Evolutionary conservation across 768 basidiomycete genomes (phyloP), one percentile per base, ranked within the genome.

Genomic region (Strobilomyces dryophilus): DNA sequence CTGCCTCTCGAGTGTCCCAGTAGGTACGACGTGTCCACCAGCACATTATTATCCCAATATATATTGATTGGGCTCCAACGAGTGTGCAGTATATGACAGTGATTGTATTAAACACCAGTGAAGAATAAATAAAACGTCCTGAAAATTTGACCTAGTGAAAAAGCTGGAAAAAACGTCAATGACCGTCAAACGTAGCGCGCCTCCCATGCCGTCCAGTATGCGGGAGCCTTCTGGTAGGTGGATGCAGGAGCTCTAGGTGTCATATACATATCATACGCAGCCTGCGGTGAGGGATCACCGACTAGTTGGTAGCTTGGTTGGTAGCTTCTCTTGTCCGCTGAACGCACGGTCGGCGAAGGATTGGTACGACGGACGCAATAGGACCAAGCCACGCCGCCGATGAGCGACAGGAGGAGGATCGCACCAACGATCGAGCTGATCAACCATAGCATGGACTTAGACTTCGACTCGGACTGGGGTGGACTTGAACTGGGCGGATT

Each of bases 401-500:
- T 15, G 21, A 58, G 17, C 40, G 59, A 24, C 39, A 55, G 8
- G 39, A 65, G 12, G 8, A 69, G 3, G 12, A 29, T 1, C 6
- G n/a, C 20, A 27, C 41, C 59, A 20, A 34, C 57, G 27, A 69
- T 46, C 24, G 55, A 14, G 41, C 39, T 62, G 14, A 71, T 57
- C 26, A 52, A 8, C 59, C 56, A 49, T 36, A 42, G 4, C 2
- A 50, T 45, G 10, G 49, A 21, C 11, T 29, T 45, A 44, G 51
- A 54, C 66, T 24, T 24, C 24, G 24, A 4, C 24, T 52, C 74
- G 69, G 45, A 64, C 5, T 5, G 41, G 43, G 26, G 17, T 67
- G 24, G 74, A 58, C 10, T 71, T 66, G 26, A 66, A 57, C 37
- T 67, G 58, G 17, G 75, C 71, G 55, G 72, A 71, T 20, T 53